Evolutionary conservation across 208 protist genomes (phyloP).

Genomic region (Trypanosoma grayi): DNA sequence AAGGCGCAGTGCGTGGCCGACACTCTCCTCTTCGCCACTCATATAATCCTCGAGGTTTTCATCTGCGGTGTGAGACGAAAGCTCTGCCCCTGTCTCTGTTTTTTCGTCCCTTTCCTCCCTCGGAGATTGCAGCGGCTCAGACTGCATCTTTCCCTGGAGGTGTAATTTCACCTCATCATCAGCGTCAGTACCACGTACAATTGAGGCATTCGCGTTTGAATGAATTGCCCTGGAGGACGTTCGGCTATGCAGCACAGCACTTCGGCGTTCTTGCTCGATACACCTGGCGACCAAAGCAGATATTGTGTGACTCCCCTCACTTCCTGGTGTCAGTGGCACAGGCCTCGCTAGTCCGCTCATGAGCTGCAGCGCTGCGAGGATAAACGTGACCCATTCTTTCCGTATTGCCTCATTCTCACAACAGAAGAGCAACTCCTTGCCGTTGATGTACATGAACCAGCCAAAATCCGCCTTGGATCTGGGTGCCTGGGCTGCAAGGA

Average conservation of each 20-base stretch:
- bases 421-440: slow-evolving; percentile 43
- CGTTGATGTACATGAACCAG: slow-evolving; percentile 46
- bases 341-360: slow-evolving; percentile 22
- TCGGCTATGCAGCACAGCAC: background rate
- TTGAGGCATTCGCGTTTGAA: background rate
- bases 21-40: slow-evolving; percentile 14
- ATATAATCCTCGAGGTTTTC: slow-evolving; percentile 7
- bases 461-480: slow-evolving; percentile 35
- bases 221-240: background rate
- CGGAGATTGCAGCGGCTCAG: too few relatives aligned
- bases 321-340: background rate
- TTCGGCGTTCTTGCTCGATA: background rate
- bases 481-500: slow-evolving; percentile 44
- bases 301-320: background rate
- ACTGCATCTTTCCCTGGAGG: background rate
- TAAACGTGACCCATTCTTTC: slow-evolving; percentile 48
- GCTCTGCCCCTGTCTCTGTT: background rate
- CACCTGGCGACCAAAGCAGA: background rate
- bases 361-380: slow-evolving; percentile 26
- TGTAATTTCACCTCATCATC: too few relatives aligned
- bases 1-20: background rate
- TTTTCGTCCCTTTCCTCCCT: too few relatives aligned
- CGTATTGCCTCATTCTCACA: slow-evolving; percentile 35
- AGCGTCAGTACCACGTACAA: background rate
- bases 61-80: background rate